A percentile compares a stretch with the other conserved stretches of the same genome.
phyloP scores from a whole-genome alignment of 73 alveolate species.

The Uronychia binucleata region DNA sequence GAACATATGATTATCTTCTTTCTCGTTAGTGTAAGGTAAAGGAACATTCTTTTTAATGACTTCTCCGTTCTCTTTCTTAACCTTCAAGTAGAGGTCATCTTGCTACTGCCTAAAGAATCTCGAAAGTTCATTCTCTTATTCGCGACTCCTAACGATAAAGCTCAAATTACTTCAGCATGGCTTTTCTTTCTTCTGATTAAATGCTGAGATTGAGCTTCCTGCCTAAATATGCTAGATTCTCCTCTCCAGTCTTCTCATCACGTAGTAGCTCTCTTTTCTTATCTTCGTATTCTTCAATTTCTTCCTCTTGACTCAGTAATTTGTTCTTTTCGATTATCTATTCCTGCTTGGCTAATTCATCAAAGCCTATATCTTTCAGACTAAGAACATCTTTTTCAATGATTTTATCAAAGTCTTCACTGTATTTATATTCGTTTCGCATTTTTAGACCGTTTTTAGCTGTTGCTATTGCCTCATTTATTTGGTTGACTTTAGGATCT shows the following conservation, averaged over 20 bases:
- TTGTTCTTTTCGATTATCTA: not conserved
- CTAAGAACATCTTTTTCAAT: no score
- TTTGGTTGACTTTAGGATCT: not conserved
- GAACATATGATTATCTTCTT: not conserved
- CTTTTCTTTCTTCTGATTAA: not conserved
- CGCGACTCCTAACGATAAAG: not conserved
- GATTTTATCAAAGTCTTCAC: not conserved
- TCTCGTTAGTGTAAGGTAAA: not conserved
- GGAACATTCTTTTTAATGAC: not conserved
- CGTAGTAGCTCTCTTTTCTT: not conserved
- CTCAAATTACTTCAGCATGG: not conserved
- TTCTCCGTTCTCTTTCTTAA: slow-evolving; percentile 3
- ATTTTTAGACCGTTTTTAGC: not conserved
- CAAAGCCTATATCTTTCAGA: not conserved
- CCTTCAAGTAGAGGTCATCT: not conserved
- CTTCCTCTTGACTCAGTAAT: not conserved
- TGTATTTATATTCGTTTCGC: not conserved
- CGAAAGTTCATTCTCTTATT: not conserved
- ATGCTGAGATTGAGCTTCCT: not conserved
- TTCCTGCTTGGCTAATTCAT: not conserved
- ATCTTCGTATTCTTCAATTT: not conserved
- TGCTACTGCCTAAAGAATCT: not conserved
- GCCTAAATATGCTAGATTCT: not conserved
- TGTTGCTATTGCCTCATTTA: not conserved
- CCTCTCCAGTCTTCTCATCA: not conserved